These are phyloP conservation scores for Fusarium compactum DNA, from an alignment of 2,329 filamentous ascomycete species.

Conservation along the genomic window DNA sequence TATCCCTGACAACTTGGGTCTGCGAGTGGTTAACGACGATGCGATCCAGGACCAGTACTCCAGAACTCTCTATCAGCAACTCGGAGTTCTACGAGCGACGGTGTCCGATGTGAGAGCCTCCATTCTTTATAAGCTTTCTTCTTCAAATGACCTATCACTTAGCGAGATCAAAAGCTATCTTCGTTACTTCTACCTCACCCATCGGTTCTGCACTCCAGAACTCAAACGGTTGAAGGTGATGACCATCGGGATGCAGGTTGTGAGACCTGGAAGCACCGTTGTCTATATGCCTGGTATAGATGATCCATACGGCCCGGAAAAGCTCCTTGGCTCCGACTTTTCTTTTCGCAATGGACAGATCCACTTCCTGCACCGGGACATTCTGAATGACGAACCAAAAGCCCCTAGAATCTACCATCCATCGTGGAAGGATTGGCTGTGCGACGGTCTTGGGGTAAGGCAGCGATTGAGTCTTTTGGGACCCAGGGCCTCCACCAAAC, in stretches of 20 bases:
- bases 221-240: no score
- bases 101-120: not conserved
- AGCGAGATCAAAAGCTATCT: not conserved
- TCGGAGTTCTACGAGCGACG: not conserved
- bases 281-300: slow-evolving; percentile 17
- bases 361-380: not conserved
- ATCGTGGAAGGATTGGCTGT: slow-evolving; percentile 28
- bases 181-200: not conserved
- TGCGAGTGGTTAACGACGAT: not conserved
- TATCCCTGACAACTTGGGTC: not conserved
- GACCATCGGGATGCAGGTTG: accelerated
- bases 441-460: slow-evolving; percentile 11
- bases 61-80: not conserved
- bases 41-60: no score
- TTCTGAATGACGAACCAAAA: not conserved
- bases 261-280: not conserved
- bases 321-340: slow-evolving; percentile 6
- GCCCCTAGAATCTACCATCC: not conserved
- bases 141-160: not conserved
- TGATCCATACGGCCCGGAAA: slow-evolving; percentile 17
- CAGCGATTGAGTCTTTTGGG: slow-evolving; percentile 10
- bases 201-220: no score
- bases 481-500: not conserved
- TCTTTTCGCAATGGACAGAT: not conserved
- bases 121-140: not conserved